Percentiles rank a stretch among this genome's conserved stretches.
These are phyloP conservation scores for Aureobasidium sp. DNA, from an alignment of 2,329 filamentous ascomycete species.

Conservation along the genomic window DNA sequence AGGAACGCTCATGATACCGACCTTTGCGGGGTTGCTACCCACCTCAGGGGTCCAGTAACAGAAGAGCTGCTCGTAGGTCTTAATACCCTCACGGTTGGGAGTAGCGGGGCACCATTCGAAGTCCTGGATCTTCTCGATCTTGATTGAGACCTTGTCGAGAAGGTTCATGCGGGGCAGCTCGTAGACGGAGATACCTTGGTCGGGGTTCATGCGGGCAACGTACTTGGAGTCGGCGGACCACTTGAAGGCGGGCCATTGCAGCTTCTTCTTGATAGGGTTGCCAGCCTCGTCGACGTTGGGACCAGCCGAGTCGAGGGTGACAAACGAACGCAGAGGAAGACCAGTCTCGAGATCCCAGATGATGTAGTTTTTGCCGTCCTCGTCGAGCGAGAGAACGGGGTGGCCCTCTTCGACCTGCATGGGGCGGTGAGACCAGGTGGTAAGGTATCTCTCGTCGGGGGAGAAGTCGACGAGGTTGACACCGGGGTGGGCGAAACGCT, in stretches of 20 bases:
- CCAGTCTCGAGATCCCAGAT: constrained; percentile 93
- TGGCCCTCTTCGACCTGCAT: constrained; percentile 89
- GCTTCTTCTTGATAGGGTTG: constrained; percentile 73
- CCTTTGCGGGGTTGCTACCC: constrained; percentile 94
- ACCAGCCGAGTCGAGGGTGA: constrained; percentile 72
- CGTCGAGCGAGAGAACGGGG: constrained; percentile 65
- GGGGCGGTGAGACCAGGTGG: constrained; percentile 92
- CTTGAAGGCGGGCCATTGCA: constrained; percentile 98
- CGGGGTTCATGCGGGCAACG: constrained; percentile 82
- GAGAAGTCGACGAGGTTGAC: constrained; percentile 97
- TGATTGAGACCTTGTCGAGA: constrained; percentile 83
- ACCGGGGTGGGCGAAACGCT: constrained; percentile 88
- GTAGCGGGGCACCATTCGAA: constrained; percentile 95
- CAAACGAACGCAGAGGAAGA: constrained; percentile 86
- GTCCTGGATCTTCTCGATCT: constrained; percentile 93
- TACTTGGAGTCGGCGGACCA: constrained; percentile 98
- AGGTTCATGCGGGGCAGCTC: constrained; percentile 84
- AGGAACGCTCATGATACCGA: constrained; percentile 91
- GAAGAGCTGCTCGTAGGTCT: constrained; percentile 89
- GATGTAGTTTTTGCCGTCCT: constrained; percentile 98
- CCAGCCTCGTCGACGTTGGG: constrained; percentile 52
- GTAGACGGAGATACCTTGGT: constrained; percentile 83
- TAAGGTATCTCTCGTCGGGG: constrained; percentile 82
- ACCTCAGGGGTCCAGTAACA: constrained; percentile 99
- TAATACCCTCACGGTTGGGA: constrained; percentile 73